A percentile compares a stretch with the other conserved stretches of the same genome.
Evolutionary conservation across 1,139 yeast species (phyloP).

Genomic region (Pichia sp.): DNA sequence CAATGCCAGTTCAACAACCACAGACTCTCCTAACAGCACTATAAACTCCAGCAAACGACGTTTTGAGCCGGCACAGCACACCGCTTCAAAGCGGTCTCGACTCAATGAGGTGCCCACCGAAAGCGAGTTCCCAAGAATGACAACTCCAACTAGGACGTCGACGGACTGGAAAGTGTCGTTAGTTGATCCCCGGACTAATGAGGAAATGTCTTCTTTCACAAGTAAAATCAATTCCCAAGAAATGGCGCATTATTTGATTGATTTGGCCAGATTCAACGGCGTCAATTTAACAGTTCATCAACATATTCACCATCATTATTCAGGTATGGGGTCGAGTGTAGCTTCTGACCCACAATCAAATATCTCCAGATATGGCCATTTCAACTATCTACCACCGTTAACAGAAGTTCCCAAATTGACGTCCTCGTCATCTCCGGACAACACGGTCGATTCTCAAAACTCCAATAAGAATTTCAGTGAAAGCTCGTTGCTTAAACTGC

Average conservation of each 20-base stretch:
- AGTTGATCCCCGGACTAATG: conserved; percentile 23
- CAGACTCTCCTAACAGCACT: background rate
- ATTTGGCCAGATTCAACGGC: conserved; percentile 52
- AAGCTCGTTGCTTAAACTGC: conserved; percentile 34
- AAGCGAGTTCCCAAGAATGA: conserved; percentile 5
- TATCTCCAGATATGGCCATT: conserved; percentile 55
- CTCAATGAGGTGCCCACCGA: background rate
- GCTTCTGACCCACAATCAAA: conserved; percentile 46
- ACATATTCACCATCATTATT: conserved; percentile 69
- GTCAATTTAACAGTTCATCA: conserved; percentile 72
- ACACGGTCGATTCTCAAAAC: conserved; percentile 20
- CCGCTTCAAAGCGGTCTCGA: background rate
- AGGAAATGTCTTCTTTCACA: conserved; percentile 23
- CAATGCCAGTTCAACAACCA: background rate
- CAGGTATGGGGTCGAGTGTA: conserved; percentile 31
- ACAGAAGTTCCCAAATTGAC: conserved; percentile 63
- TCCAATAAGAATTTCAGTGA: conserved; percentile 26
- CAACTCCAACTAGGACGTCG: conserved; percentile 18
- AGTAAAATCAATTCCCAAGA: conserved; percentile 47
- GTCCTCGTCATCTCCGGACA: conserved; percentile 41
- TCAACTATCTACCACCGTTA: conserved; percentile 63
- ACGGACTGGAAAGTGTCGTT: conserved; percentile 24
- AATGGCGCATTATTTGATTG: conserved; percentile 47
- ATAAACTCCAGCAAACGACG: background rate
- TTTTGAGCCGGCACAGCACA: background rate